Evolutionary conservation across 2,329 filamentous ascomycete species (phyloP).

Genomic region (Fusarium musae): DNA sequence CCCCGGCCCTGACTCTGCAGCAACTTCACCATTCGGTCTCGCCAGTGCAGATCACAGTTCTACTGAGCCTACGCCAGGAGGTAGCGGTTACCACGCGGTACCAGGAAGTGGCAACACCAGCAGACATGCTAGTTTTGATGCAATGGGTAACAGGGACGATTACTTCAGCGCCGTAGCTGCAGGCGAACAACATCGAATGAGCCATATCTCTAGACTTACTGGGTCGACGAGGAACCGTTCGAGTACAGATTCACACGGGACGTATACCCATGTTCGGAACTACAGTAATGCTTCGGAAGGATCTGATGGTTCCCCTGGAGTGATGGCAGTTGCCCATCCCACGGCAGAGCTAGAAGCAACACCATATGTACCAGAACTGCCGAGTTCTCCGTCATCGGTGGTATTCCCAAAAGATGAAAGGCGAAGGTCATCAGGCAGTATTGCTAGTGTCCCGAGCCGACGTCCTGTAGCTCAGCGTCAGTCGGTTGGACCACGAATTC

Average conservation of each 20-base stretch:
- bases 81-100: conserved; percentile 40
- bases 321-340: conserved; percentile 16
- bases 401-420: conserved; percentile 35
- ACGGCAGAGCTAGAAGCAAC: conserved; percentile 52
- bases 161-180: conserved; percentile 45
- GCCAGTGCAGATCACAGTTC: conserved; percentile 46
- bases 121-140: conserved; percentile 46
- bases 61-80: conserved; percentile 42
- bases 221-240: conserved; percentile 41
- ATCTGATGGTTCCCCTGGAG: conserved; percentile 49
- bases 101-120: conserved; percentile 40
- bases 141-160: conserved; percentile 36
- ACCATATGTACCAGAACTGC: conserved; percentile 52
- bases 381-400: conserved; percentile 44
- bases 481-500: conserved; percentile 43
- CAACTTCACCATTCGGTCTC: conserved; percentile 32
- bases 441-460: conserved; percentile 23
- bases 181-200: conserved; percentile 24
- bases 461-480: conserved; percentile 43
- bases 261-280: conserved; percentile 53
- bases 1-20: conserved; percentile 35
- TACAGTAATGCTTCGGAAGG: conserved; percentile 58
- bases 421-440: conserved; percentile 45
- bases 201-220: conserved; percentile 36
- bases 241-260: conserved; percentile 54